Evolutionary conservation across 2,329 filamentous ascomycete genomes (phyloP).

Genomic region (Colletotrichum melonis): DNA sequence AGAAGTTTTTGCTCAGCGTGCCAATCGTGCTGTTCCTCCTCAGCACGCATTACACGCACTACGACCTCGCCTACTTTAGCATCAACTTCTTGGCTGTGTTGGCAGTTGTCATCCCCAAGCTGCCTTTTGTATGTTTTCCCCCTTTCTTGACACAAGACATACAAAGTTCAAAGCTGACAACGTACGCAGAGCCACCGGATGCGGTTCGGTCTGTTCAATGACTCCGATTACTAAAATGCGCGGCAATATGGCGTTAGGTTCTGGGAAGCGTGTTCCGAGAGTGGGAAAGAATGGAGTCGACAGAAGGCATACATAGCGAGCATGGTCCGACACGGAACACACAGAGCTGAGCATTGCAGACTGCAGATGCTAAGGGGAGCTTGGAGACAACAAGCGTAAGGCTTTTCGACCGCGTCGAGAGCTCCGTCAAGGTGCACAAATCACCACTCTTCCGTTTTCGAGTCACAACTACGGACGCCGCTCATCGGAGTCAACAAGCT

Average conservation of each 20-base stretch:
- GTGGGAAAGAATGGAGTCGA: slow-evolving; percentile 32
- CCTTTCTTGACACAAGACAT: background rate
- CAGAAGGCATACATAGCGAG: slow-evolving; percentile 35
- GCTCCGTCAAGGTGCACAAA: slow-evolving; percentile 5
- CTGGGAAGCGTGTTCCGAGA: slow-evolving; percentile 30
- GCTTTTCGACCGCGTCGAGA: slow-evolving; percentile 14
- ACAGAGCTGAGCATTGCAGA: slow-evolving; percentile 16
- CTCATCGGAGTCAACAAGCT: slow-evolving; percentile 11
- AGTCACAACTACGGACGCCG: slow-evolving; percentile 3
- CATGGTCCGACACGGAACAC: slow-evolving; percentile 27
- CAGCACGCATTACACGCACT: slow-evolving; percentile 99
- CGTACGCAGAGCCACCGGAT: slow-evolving; percentile 76
- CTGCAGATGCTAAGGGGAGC: background rate
- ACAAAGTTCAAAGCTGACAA: slow-evolving; percentile 41
- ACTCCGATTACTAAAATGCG: slow-evolving; percentile 67
- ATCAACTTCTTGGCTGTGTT: slow-evolving; percentile 96
- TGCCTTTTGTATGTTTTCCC: slow-evolving; percentile 82
- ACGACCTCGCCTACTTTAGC: slow-evolving; percentile 95
- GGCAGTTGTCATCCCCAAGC: slow-evolving; percentile 93
- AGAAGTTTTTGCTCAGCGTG: slow-evolving; percentile 96
- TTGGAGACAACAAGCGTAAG: slow-evolving; percentile 9
- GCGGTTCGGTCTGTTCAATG: slow-evolving; percentile 79
- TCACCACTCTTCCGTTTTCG: slow-evolving; percentile 12
- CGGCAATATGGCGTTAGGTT: slow-evolving; percentile 27
- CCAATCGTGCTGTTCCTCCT: slow-evolving; percentile 94